phyloP scores from a whole-genome alignment of 805 yeast genomes.

The Scheffersomyces stipitis region DNA sequence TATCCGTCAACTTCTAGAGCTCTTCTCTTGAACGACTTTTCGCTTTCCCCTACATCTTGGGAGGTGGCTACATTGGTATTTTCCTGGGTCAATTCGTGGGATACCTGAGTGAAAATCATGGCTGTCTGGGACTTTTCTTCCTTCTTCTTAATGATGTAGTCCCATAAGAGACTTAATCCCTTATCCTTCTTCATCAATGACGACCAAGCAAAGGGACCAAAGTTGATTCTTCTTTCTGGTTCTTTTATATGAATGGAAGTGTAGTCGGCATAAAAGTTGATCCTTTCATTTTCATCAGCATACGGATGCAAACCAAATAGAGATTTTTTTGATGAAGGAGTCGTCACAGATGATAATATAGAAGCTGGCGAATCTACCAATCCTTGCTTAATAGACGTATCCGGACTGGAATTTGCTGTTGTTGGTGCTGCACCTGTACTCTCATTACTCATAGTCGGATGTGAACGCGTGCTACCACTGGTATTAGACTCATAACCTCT shows the following conservation, averaged over 20 bases:
- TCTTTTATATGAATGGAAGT: conserved; percentile 31
- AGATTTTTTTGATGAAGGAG: conserved; percentile 5
- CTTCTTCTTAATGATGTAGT: conserved; percentile 17
- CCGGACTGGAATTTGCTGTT: no score
- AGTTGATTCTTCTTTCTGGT: conserved; percentile 24
- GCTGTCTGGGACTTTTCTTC: conserved; percentile 14
- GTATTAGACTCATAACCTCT: no score
- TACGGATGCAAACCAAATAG: conserved; percentile 11
- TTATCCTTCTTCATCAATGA: conserved; percentile 34
- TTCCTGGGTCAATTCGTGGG: conserved; percentile 22
- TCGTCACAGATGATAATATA: no score
- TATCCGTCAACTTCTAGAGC: conserved; percentile 33
- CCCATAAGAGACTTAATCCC: conserved; percentile 30
- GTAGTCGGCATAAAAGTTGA: conserved; percentile 17
- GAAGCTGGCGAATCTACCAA: conserved; percentile 2
- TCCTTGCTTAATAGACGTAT: no score
- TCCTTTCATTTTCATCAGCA: conserved; percentile 7
- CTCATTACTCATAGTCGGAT: no score
- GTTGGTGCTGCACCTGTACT: no score
- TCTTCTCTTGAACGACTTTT: conserved; percentile 25
- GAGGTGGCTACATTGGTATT: conserved; percentile 17
- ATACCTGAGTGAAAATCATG: conserved; percentile 19
- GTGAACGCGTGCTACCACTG: no score
- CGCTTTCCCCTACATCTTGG: conserved; percentile 7
- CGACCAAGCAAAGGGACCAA: conserved; percentile 41